Conservation (phyloP, 768 basidiomycete genomes). For the Pisolithus albus region DNA sequence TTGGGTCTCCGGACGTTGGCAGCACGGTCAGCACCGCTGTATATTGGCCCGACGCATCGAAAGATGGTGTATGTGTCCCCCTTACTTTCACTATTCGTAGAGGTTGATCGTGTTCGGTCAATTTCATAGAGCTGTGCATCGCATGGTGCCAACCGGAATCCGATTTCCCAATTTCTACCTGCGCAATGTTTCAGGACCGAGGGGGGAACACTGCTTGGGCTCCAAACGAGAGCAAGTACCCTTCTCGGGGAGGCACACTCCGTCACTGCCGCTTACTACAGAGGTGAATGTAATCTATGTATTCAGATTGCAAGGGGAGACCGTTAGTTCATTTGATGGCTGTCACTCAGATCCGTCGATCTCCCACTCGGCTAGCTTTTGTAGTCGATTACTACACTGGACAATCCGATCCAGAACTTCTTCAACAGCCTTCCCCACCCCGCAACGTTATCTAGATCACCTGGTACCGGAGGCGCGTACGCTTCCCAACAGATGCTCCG, state of each 20-base stretch:
- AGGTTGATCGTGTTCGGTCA: no score
- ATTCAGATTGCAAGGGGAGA: not conserved
- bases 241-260: constrained; percentile 30
- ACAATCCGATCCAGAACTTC: constrained; percentile 39
- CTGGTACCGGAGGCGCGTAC: not conserved
- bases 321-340: not conserved
- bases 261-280: constrained; percentile 21
- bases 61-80: constrained; percentile 5
- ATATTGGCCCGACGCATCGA: constrained; percentile 32
- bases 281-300: constrained; percentile 21
- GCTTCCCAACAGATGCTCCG: constrained; percentile 5
- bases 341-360: constrained; percentile 31
- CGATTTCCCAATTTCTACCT: constrained; percentile 11
- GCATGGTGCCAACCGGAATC: not conserved
- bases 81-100: no score
- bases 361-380: constrained; percentile 38
- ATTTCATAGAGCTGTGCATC: no score
- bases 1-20: constrained; percentile 23
- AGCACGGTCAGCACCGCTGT: constrained; percentile 30
- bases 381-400: constrained; percentile 36
- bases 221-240: constrained; percentile 26
- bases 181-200: constrained; percentile 9
- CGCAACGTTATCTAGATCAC: not conserved
- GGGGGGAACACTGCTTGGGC: constrained; percentile 3
- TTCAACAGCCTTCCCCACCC: constrained; percentile 12